A percentile compares a stretch with the other conserved stretches of the same genome.
phyloP scores from a whole-genome alignment of 2,329 filamentous ascomycete genomes.

The Diaporthe destruens region DNA sequence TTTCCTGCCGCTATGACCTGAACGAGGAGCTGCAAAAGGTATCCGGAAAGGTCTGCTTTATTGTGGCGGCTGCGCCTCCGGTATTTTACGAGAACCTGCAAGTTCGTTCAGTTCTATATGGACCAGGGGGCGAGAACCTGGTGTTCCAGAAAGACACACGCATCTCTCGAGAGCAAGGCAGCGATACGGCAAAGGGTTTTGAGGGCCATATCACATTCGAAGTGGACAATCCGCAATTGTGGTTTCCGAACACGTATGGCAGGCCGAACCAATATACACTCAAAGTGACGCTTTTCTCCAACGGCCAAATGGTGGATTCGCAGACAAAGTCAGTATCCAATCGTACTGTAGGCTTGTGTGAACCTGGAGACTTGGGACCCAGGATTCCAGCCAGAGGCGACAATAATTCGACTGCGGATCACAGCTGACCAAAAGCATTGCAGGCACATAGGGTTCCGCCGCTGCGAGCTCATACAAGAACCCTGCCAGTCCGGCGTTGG shows the following conservation, averaged over 20 bases:
- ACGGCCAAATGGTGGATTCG: conserved; percentile 5
- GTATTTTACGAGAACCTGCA: background rate
- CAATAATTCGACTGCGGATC: conserved; percentile 52
- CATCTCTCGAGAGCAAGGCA: background rate
- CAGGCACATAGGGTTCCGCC: conserved; percentile 78
- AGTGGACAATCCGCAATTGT: background rate
- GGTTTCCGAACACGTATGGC: conserved; percentile 16
- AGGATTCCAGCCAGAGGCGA: no score
- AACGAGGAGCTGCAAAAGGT: conserved; percentile 69
- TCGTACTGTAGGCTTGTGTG: no score
- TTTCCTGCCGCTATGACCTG: conserved; percentile 73
- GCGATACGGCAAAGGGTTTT: background rate
- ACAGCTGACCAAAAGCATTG: conserved; percentile 63
- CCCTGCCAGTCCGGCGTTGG: conserved; percentile 72
- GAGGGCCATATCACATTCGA: background rate
- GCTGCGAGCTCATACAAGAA: conserved; percentile 69
- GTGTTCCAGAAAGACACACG: background rate
- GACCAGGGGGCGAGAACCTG: background rate
- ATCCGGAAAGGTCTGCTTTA: conserved; percentile 58
- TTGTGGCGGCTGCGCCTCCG: background rate
- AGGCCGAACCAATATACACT: background rate
- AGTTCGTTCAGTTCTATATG: background rate
- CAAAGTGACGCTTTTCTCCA: background rate
- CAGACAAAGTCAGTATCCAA: conserved; percentile 12
- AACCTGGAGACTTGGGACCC: no score